Evolutionary conservation across 805 yeast genomes (phyloP).

Genomic region (Ogataea sp.): DNA sequence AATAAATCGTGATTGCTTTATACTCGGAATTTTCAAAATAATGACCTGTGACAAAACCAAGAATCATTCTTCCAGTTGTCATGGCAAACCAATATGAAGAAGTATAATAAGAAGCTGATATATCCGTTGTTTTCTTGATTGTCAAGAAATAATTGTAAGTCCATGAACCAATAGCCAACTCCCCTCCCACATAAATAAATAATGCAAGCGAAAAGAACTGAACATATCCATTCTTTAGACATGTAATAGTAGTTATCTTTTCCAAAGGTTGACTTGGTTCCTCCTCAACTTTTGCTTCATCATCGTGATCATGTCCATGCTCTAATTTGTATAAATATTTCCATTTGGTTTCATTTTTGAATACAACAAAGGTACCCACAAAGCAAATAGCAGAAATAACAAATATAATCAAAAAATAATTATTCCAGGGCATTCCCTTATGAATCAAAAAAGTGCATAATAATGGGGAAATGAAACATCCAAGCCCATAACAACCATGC

Average conservation of each 20-base stretch:
- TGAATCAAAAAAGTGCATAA: slow-evolving; percentile 33
- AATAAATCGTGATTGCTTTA: slow-evolving; percentile 33
- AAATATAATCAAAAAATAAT: slow-evolving; percentile 33
- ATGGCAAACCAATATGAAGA: slow-evolving; percentile 44
- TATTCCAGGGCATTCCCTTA: slow-evolving; percentile 33
- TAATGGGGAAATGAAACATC: slow-evolving; percentile 44
- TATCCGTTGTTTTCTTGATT: slow-evolving; percentile 28
- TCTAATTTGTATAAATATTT: slow-evolving; percentile 29
- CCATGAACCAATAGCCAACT: slow-evolving; percentile 48
- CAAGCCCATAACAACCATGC: slow-evolving; percentile 47
- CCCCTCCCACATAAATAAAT: slow-evolving; percentile 45
- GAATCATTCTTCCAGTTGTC: slow-evolving; percentile 37
- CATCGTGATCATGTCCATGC: neutral
- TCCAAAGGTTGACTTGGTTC: slow-evolving; percentile 26
- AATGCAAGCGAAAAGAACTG: slow-evolving; percentile 33
- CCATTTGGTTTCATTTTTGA: slow-evolving; percentile 35
- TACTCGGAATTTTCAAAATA: slow-evolving; percentile 30
- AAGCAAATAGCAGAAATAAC: slow-evolving; percentile 19
- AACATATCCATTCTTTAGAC: slow-evolving; percentile 28
- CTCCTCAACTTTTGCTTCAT: slow-evolving; percentile 2
- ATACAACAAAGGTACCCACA: slow-evolving; percentile 19
- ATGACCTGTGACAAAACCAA: slow-evolving; percentile 42
- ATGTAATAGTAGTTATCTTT: slow-evolving; percentile 7
- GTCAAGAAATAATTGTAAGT: slow-evolving; percentile 37
- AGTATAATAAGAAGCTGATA: slow-evolving; percentile 37